Evolutionary conservation across 2,329 filamentous ascomycete genomes (phyloP).

Genomic region (Colletotrichum filicis): DNA sequence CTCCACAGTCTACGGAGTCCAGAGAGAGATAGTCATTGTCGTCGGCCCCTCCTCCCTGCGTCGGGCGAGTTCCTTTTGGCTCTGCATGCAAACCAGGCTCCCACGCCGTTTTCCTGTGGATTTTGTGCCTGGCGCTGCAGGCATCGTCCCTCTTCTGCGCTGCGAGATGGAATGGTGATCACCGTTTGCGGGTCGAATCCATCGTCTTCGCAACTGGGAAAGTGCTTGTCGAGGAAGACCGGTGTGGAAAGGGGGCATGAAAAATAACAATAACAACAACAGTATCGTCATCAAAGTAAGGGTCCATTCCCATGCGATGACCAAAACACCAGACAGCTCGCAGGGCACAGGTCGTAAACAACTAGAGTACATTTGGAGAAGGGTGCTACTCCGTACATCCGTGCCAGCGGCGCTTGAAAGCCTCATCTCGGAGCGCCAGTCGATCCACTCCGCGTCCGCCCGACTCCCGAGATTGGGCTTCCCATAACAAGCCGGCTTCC

Average conservation of each 20-base stretch:
- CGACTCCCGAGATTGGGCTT: not conserved
- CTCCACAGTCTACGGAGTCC: not conserved
- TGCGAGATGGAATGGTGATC: constrained; percentile 16
- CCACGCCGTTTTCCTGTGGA: not conserved
- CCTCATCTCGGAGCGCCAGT: not conserved
- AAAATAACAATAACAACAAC: not conserved
- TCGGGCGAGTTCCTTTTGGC: not conserved
- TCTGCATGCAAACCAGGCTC: not conserved
- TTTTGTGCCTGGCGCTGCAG: constrained; percentile 26
- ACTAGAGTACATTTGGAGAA: not conserved
- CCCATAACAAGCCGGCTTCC: not conserved
- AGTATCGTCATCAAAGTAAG: not conserved
- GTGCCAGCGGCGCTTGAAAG: not conserved
- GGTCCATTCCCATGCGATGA: not conserved
- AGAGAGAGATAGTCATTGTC: not conserved
- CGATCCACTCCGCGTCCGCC: not conserved
- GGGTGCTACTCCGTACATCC: not conserved
- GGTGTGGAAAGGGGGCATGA: not conserved
- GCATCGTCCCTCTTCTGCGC: constrained; percentile 22
- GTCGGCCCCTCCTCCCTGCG: not conserved
- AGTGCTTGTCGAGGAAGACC: not conserved
- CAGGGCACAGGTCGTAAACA: not conserved
- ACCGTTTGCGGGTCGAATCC: not conserved
- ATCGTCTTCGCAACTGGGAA: not conserved
- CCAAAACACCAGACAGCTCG: not conserved